These are phyloP conservation scores for Aspergillus pseudonomiae DNA, from an alignment of 2,329 filamentous ascomycete species.

Conservation along the genomic window DNA sequence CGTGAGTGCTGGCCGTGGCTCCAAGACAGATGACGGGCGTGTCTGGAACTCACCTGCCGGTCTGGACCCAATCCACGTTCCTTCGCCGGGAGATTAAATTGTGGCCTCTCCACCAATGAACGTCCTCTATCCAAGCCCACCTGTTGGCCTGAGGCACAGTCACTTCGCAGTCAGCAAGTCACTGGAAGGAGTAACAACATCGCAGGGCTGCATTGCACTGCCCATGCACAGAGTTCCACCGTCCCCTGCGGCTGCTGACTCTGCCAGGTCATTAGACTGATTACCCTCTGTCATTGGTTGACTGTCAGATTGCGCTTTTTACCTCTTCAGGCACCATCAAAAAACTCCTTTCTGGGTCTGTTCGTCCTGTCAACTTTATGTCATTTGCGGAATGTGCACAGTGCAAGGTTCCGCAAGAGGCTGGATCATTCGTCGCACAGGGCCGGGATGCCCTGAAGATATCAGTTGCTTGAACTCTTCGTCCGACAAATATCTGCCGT, in stretches of 20 bases:
- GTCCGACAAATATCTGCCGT: background rate
- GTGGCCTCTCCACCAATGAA: slow-evolving; percentile 17
- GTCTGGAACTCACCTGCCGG: slow-evolving; percentile 7
- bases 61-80: slow-evolving; percentile 24
- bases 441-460: background rate
- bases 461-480: background rate
- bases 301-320: background rate
- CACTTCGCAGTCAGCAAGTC: background rate
- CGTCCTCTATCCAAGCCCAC: background rate
- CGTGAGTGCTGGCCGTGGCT: background rate
- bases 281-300: background rate
- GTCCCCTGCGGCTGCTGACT: background rate
- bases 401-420: background rate
- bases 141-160: slow-evolving; percentile 17
- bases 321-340: background rate
- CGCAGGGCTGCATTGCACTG: slow-evolving; percentile 4
- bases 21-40: background rate
- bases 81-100: slow-evolving; percentile 20
- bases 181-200: background rate
- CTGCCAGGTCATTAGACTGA: background rate
- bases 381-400: background rate
- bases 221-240: background rate
- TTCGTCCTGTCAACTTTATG: background rate
- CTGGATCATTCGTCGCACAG: background rate
- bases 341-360: background rate